Conservation (phyloP, 2,329 filamentous ascomycete genomes). For the Alternaria brassicae region DNA sequence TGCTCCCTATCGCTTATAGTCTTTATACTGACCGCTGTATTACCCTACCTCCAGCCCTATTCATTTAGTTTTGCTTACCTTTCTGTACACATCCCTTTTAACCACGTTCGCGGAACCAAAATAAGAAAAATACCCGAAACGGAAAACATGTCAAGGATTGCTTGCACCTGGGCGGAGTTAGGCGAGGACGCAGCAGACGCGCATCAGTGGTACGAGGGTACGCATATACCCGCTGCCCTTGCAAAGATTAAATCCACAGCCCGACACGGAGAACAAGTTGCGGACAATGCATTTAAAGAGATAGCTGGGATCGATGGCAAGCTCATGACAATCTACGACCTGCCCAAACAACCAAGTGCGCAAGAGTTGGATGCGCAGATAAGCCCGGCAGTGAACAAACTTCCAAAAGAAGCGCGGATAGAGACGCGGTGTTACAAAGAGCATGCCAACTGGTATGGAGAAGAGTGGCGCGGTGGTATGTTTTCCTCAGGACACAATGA, state of each 20-base stretch:
- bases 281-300: slow-evolving; percentile 25
- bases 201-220: slow-evolving; percentile 17
- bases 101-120: background rate
- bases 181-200: slow-evolving; percentile 11
- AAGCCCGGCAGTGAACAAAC: background rate
- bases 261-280: slow-evolving; percentile 12
- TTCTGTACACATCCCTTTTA: background rate
- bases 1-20: background rate
- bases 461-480: slow-evolving; percentile 22
- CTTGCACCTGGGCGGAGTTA: slow-evolving; percentile 21
- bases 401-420: slow-evolving; percentile 15
- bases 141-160: slow-evolving; percentile 20
- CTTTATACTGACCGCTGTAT: slow-evolving; percentile 5
- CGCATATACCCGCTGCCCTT: slow-evolving; percentile 15
- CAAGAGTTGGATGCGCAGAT: slow-evolving; percentile 17
- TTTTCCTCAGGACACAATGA: background rate
- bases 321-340: slow-evolving; percentile 22
- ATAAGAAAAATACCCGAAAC: background rate
- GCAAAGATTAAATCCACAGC: slow-evolving; percentile 14
- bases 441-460: slow-evolving; percentile 14
- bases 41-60: slow-evolving; percentile 2
- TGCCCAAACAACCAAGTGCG: slow-evolving; percentile 11
- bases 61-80: background rate
- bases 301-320: slow-evolving; percentile 14
- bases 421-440: slow-evolving; percentile 18